Conservation (phyloP, 345 rosid species). For the Populus nigra region DNA sequence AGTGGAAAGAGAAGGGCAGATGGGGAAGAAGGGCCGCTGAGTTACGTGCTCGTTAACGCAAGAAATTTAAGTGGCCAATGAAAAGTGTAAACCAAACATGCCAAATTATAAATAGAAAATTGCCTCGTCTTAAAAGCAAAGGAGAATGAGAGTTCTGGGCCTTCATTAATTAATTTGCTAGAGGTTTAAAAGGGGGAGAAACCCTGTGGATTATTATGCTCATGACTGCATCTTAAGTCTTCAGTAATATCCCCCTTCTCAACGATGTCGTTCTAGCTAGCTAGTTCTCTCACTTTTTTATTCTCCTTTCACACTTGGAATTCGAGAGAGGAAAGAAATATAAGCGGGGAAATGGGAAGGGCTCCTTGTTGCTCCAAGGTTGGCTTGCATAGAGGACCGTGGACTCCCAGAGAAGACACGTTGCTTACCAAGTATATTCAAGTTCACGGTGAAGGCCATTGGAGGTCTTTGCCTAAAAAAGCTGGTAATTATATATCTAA, state of each 20-base stretch:
- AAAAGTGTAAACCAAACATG: background rate
- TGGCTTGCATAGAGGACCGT: conserved; percentile 60
- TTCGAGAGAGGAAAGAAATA: conserved; percentile 4
- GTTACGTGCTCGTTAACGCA: background rate
- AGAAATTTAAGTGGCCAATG: background rate
- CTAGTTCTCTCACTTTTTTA: background rate
- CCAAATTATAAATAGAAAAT: background rate
- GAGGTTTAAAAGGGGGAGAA: background rate
- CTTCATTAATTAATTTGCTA: background rate
- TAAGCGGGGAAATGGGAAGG: conserved; percentile 43
- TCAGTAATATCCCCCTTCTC: background rate
- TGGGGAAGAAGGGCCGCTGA: conserved; percentile 31
- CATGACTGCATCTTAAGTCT: background rate
- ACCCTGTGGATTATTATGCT: background rate
- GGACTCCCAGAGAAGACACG: conserved; percentile 60
- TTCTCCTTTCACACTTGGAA: background rate
- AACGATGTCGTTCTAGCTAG: background rate
- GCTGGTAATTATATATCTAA: conserved; percentile 42
- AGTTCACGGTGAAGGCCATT: conserved; percentile 59
- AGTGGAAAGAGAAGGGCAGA: conserved; percentile 36
- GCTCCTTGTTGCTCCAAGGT: conserved; percentile 64
- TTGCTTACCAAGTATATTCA: conserved; percentile 50
- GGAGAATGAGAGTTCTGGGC: background rate
- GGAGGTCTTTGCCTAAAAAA: conserved; percentile 57
- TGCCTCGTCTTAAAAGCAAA: background rate